These are phyloP conservation scores for Leptomonas pyrrhocoris DNA, from an alignment of 208 protist genomes.

Conservation along the genomic window DNA sequence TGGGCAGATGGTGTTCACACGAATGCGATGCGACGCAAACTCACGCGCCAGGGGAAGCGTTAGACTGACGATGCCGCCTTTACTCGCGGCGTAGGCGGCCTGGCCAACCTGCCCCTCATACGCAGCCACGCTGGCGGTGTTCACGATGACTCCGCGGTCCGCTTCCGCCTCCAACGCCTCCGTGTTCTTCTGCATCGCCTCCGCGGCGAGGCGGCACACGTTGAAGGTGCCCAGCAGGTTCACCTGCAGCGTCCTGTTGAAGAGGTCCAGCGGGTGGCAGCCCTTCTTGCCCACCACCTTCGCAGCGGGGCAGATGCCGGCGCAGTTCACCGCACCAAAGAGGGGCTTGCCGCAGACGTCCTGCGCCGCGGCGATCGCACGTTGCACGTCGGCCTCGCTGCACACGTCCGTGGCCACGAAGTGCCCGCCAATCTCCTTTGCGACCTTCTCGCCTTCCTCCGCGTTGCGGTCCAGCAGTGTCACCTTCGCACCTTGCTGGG, in stretches of 20 bases:
- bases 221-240: slow-evolving; percentile 87
- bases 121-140: slow-evolving; percentile 76
- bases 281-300: slow-evolving; percentile 48
- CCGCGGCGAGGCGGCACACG: slow-evolving; percentile 61
- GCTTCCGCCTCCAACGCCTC: slow-evolving; percentile 16
- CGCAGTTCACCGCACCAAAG: slow-evolving; percentile 79
- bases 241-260: slow-evolving; percentile 58
- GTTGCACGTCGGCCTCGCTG: slow-evolving; percentile 48
- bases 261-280: slow-evolving; percentile 51
- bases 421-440: slow-evolving; percentile 35
- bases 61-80: slow-evolving; percentile 75
- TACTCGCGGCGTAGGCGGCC: slow-evolving; percentile 79
- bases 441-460: slow-evolving; percentile 33
- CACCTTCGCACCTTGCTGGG: slow-evolving; percentile 43
- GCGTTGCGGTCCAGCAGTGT: slow-evolving; percentile 56
- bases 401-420: slow-evolving; percentile 49
- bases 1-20: slow-evolving; percentile 77
- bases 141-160: slow-evolving; percentile 86
- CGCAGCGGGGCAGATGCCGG: slow-evolving; percentile 49
- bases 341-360: slow-evolving; percentile 51
- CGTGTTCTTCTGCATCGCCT: slow-evolving; percentile 46
- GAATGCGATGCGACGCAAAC: slow-evolving; percentile 60
- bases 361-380: slow-evolving; percentile 52
- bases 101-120: slow-evolving; percentile 91
- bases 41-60: slow-evolving; percentile 78